Base-by-base conservation (phyloP, 2,329 filamentous ascomycete genomes). In the Aspergillus versicolor region DNA sequence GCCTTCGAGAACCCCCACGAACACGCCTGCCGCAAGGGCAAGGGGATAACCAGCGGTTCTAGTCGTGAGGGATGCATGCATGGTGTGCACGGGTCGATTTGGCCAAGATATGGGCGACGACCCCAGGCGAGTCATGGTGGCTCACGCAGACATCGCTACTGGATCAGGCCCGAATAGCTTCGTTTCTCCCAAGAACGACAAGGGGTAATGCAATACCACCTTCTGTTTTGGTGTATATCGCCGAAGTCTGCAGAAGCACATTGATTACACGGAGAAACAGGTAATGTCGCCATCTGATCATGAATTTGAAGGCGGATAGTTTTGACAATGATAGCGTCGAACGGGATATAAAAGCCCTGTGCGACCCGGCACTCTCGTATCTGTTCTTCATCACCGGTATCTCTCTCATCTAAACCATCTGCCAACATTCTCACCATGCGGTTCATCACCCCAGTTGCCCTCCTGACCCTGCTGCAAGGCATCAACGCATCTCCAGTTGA, bases 381-480 rank as follows among this genome's bases (percentile, higher is more conserved):
- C 15, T 47, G 38, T 22, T 19, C 32, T 30, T 38, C 15, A 44
- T 40, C 34, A 56, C 32, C 11, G 49, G 37, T 24, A 45, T 12
- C 17, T 3, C 30, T 24, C 9, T n/a, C 8, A 45, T 32, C 22
- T 37, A 15, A 30, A 5, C 22, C 38, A 12, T 38, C 6, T 22
- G 41, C 34, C 11, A 30, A 13, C 46, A 30, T 48, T 32, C 19
- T 52, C 58, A 62, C 37, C 40, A 69, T 69, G 66, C 63, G 56
- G 45, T 61, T 68, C 40, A 51, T 54, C 38, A 53, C 67, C 22
- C 65, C 63, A 45, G 46, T 64, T 27, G 54, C 62, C 11, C 56
- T 70, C 32, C 48, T 70, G 42, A 64, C 63, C 7, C 30, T 67
- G 15, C 56, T 61, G 45, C 63, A 62, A 19, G 42, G 64, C 21